These are phyloP conservation scores for Phytophthora cactorum DNA, from an alignment of 352 stramenopile species.

Conservation along the genomic window DNA sequence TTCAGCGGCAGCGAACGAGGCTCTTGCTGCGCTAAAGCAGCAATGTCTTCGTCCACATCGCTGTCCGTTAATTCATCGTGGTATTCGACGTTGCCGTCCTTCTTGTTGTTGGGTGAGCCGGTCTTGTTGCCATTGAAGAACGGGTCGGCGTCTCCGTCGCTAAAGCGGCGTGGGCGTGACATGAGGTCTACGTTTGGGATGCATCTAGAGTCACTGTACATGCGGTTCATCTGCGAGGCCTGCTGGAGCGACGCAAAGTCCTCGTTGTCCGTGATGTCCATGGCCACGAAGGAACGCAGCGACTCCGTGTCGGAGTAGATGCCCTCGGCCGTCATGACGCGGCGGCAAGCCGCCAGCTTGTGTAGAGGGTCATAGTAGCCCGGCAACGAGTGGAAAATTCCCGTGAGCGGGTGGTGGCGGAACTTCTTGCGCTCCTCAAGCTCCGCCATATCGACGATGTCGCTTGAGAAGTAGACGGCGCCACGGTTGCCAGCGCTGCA, in stretches of 20 bases:
- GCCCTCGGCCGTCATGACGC: constrained; percentile 57
- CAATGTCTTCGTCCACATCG: constrained; percentile 35
- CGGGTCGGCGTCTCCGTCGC: constrained; percentile 78
- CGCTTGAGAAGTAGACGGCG: constrained; percentile 87
- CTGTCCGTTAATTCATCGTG: constrained; percentile 41
- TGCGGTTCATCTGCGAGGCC: constrained; percentile 64
- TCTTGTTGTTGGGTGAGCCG: constrained; percentile 34
- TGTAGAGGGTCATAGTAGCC: constrained; percentile 89
- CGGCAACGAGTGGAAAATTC: constrained; percentile 87
- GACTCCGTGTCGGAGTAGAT: constrained; percentile 79
- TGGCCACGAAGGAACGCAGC: constrained; percentile 78
- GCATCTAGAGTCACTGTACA: constrained; percentile 78
- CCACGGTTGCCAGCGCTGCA: constrained; percentile 82
- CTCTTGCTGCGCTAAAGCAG: constrained; percentile 22
- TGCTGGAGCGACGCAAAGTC: constrained; percentile 61
- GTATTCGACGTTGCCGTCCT: constrained; percentile 30
- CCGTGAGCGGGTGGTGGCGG: constrained; percentile 85
- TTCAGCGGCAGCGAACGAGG: constrained; percentile 31
- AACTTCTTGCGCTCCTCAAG: constrained; percentile 91
- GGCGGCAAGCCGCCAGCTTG: constrained; percentile 74
- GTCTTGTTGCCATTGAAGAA: constrained; percentile 57
- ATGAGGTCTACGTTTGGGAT: constrained; percentile 42
- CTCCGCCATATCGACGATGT: constrained; percentile 90
- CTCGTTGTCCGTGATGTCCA: constrained; percentile 73
- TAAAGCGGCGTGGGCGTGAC: constrained; percentile 73